A percentile compares a stretch with the other conserved stretches of the same genome.
Conservation (phyloP, 805 yeast genomes). For the Grigorovia jiainica region DNA sequence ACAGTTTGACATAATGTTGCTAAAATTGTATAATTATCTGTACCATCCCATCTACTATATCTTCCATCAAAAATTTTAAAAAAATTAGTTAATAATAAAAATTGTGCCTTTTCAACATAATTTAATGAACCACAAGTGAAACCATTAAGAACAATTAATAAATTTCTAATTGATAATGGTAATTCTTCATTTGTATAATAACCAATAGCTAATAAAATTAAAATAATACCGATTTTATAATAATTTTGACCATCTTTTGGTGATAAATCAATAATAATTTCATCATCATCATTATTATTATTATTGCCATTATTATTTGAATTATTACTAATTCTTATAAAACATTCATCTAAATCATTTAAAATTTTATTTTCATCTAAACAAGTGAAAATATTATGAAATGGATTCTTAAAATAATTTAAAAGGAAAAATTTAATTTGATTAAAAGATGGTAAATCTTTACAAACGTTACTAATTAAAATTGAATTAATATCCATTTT, state of each 20-base stretch:
- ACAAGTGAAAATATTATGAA: constrained; percentile 11
- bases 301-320: not conserved
- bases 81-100: constrained; percentile 16
- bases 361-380: constrained; percentile 13
- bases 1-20: constrained; percentile 14
- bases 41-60: constrained; percentile 16
- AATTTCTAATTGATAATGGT: constrained; percentile 13
- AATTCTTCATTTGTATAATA: constrained; percentile 5
- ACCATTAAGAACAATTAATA: constrained; percentile 15
- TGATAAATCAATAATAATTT: constrained; percentile 2
- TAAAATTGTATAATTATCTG: constrained; percentile 16
- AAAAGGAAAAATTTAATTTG: constrained; percentile 8
- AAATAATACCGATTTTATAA: constrained; percentile 19
- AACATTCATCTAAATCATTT: constrained; percentile 9
- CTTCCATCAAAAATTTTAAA: constrained; percentile 8
- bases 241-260: constrained; percentile 13
- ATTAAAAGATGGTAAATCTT: constrained; percentile 9
- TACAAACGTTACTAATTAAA: constrained; percentile 1
- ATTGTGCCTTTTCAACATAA: constrained; percentile 24
- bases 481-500: not conserved
- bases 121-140: constrained; percentile 15
- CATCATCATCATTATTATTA: not conserved
- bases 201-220: constrained; percentile 12
- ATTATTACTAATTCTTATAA: constrained; percentile 2
- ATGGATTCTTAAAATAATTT: constrained; percentile 10